phyloP scores from a whole-genome alignment of 768 basidiomycete species.

The Rhizopogon vinicolor region DNA sequence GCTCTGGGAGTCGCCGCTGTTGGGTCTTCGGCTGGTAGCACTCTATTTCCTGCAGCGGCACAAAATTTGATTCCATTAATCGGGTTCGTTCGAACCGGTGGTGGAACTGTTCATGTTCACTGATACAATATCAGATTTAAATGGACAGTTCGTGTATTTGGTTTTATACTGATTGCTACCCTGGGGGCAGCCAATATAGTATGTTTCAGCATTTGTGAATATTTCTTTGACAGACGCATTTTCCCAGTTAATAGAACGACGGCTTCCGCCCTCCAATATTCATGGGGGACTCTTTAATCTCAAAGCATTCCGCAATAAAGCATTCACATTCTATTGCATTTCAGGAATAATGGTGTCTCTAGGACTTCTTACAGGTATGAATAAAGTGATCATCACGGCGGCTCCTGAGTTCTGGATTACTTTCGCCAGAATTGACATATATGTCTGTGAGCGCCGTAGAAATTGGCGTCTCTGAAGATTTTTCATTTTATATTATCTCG shows the following conservation, averaged over 20 bases:
- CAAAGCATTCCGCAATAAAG: too few species aligned
- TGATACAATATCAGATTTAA: constrained; percentile 46
- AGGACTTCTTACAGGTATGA: too few species aligned
- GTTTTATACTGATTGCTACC: constrained; percentile 51
- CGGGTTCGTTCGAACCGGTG: constrained; percentile 36
- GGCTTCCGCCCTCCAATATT: constrained; percentile 49
- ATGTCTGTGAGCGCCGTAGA: too few species aligned
- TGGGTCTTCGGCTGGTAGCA: constrained; percentile 68
- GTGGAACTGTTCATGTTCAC: background rate
- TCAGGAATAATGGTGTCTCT: too few species aligned
- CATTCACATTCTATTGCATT: too few species aligned
- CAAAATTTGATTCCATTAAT: constrained; percentile 49
- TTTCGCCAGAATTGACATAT: too few species aligned
- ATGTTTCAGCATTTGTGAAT: constrained; percentile 15
- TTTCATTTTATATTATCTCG: too few species aligned
- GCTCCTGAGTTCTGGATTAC: too few species aligned
- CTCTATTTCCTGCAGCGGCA: constrained; percentile 57
- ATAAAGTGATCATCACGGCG: too few species aligned
- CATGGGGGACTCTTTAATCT: too few species aligned
- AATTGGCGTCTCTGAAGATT: too few species aligned
- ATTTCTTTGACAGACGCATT: background rate
- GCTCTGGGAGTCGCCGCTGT: constrained; percentile 61
- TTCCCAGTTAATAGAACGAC: constrained; percentile 31
- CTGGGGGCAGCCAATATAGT: constrained; percentile 55
- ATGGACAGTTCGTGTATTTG: constrained; percentile 74